phyloP scores from a whole-genome alignment of 352 stramenopile genomes.

The Salisapilia sapeloensis region DNA sequence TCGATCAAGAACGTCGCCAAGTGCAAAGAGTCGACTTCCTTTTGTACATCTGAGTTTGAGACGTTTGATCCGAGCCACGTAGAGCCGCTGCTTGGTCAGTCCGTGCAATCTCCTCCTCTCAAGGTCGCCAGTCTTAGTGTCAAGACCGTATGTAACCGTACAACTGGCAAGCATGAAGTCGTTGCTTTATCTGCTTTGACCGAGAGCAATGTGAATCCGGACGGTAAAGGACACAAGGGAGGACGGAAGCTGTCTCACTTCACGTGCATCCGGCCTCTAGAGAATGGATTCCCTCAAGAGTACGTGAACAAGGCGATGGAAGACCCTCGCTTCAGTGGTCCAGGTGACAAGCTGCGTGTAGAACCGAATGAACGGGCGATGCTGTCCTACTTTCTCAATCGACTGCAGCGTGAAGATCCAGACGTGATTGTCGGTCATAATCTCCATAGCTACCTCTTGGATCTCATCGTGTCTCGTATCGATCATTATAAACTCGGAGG shows the following conservation, averaged over 20 bases:
- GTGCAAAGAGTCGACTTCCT: constrained; percentile 57
- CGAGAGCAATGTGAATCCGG: constrained; percentile 51
- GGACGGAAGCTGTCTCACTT: constrained; percentile 54
- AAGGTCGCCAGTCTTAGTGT: constrained; percentile 93
- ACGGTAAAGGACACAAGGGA: no score
- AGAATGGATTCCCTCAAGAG: constrained; percentile 36
- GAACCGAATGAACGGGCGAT: constrained; percentile 75
- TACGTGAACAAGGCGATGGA: constrained; percentile 29
- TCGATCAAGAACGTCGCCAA: constrained; percentile 83
- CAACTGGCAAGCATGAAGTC: constrained; percentile 93
- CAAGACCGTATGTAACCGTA: constrained; percentile 95
- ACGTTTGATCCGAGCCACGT: constrained; percentile 88
- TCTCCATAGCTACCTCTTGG: constrained; percentile 94
- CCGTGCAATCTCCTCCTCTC: constrained; percentile 78
- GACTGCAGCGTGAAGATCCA: constrained; percentile 93
- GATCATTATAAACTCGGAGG: constrained; percentile 83
- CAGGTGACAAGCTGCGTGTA: constrained; percentile 27
- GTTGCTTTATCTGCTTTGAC: constrained; percentile 70
- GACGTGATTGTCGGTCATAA: constrained; percentile 99
- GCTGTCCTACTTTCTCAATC: constrained; percentile 76
- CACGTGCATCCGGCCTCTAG: constrained; percentile 59
- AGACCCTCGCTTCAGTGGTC: constrained; percentile 33
- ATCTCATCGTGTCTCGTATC: constrained; percentile 93
- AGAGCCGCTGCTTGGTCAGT: constrained; percentile 40
- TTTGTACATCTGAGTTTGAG: constrained; percentile 90